Conservation (phyloP, 2,329 filamentous ascomycete genomes). For the Colletotrichum sp. region DNA sequence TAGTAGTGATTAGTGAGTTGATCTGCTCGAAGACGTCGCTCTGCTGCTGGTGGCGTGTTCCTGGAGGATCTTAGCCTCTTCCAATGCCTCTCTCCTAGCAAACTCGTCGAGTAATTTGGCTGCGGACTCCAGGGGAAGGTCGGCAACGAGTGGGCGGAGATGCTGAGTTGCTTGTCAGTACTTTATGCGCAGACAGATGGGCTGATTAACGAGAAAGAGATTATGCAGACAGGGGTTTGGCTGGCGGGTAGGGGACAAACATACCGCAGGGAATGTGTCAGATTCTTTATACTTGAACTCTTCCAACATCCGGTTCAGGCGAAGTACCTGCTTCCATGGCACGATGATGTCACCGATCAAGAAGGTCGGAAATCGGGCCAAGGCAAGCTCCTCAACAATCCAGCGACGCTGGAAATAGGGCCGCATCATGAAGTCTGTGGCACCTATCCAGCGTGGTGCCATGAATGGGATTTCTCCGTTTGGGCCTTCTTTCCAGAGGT, state of each 20-base stretch:
- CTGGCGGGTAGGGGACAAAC: background rate
- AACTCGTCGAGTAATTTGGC: conserved; percentile 26
- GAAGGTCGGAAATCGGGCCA: conserved; percentile 31
- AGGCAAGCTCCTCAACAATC: conserved; percentile 40
- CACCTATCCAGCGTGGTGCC: conserved; percentile 26
- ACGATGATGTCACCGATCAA: conserved; percentile 40
- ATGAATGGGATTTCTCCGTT: conserved; percentile 25
- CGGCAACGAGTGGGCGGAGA: conserved; percentile 22
- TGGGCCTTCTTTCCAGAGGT: conserved; percentile 28
- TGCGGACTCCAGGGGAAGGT: conserved; percentile 26
- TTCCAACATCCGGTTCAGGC: conserved; percentile 37
- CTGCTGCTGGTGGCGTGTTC: conserved; percentile 16
- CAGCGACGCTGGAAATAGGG: conserved; percentile 39
- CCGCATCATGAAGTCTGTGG: conserved; percentile 33
- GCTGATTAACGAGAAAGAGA: background rate
- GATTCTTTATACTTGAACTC: conserved; percentile 38
- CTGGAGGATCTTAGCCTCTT: conserved; percentile 22
- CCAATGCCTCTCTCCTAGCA: conserved; percentile 19
- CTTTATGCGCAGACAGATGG: background rate
- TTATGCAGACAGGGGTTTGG: background rate
- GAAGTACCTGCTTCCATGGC: conserved; percentile 39
- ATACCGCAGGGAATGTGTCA: conserved; percentile 31
- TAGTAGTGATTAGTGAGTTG: conserved; percentile 1
- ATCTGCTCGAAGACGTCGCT: conserved; percentile 21
- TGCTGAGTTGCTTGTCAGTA: conserved; percentile 14